Conservation (phyloP, 2,329 filamentous ascomycete genomes). For the Colletotrichum euphorbiae region DNA sequence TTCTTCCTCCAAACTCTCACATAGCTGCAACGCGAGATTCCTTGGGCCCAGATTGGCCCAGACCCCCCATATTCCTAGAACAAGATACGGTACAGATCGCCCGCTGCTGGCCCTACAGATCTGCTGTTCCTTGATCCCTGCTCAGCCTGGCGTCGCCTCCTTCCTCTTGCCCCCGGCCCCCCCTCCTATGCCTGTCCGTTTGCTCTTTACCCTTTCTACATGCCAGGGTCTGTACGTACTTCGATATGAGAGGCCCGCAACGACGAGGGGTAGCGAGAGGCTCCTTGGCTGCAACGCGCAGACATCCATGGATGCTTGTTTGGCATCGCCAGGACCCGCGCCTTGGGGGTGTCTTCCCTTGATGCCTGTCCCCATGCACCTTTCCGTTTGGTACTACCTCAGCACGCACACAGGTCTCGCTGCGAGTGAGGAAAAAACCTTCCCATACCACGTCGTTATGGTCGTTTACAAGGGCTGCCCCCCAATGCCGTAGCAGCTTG, state of each 20-base stretch:
- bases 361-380: conserved; percentile 13
- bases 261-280: conserved; percentile 11
- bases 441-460: neutral
- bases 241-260: neutral
- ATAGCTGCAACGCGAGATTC: conserved; percentile 15
- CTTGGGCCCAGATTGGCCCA: conserved; percentile 12
- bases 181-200: conserved; percentile 1
- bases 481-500: conserved; percentile 7
- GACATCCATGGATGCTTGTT: conserved; percentile 9
- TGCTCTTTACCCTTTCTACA: conserved; percentile 20
- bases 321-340: conserved; percentile 10
- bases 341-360: neutral
- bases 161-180: neutral
- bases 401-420: conserved; percentile 3
- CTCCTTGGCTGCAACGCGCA: conserved; percentile 6
- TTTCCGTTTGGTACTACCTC: conserved; percentile 2
- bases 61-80: neutral
- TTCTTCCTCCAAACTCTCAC: conserved; percentile 3
- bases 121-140: conserved; percentile 17
- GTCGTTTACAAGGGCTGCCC: conserved; percentile 1
- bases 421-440: conserved; percentile 1
- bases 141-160: conserved; percentile 6
- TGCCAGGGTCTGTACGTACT: neutral
- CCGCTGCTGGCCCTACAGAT: conserved; percentile 28
- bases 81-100: conserved; percentile 28